Conservation (phyloP, 2,329 filamentous ascomycete species). For the Hymenoscyphus fraxineus region DNA sequence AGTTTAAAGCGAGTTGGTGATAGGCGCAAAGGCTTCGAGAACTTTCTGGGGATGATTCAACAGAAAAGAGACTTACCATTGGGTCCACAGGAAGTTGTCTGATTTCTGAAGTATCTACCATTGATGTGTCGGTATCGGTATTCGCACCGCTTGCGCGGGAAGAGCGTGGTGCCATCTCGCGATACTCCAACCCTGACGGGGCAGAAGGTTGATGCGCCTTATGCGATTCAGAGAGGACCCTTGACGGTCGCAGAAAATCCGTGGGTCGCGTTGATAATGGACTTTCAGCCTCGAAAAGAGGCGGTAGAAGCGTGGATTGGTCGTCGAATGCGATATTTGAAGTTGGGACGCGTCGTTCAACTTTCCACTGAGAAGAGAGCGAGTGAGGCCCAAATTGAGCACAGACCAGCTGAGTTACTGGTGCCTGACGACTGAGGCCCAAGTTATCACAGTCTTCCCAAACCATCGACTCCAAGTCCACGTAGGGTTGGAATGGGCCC, state of each 20-base stretch:
- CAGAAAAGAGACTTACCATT: slow-evolving; percentile 30
- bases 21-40: background rate
- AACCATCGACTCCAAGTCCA: too few relatives aligned
- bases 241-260: background rate
- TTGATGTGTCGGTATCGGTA: slow-evolving; percentile 49
- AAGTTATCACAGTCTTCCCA: too few relatives aligned
- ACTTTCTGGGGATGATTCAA: background rate
- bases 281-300: slow-evolving; percentile 8
- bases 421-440: too few relatives aligned
- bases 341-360: slow-evolving; percentile 7
- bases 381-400: background rate
- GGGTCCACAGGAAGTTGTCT: slow-evolving; percentile 32
- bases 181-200: slow-evolving; percentile 29
- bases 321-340: background rate
- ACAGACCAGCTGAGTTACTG: too few relatives aligned
- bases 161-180: slow-evolving; percentile 53
- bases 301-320: slow-evolving; percentile 17
- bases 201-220: slow-evolving; percentile 17
- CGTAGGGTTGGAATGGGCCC: background rate
- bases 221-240: slow-evolving; percentile 12
- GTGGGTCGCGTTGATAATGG: slow-evolving; percentile 21
- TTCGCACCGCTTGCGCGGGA: slow-evolving; percentile 47
- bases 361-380: background rate
- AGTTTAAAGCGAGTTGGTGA: background rate
- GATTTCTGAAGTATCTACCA: slow-evolving; percentile 52